A percentile compares a stretch with the other conserved stretches of the same genome.
These are phyloP conservation scores for Scenedesmus sp. DNA, from an alignment of 163 green algal species.

Conservation along the genomic window DNA sequence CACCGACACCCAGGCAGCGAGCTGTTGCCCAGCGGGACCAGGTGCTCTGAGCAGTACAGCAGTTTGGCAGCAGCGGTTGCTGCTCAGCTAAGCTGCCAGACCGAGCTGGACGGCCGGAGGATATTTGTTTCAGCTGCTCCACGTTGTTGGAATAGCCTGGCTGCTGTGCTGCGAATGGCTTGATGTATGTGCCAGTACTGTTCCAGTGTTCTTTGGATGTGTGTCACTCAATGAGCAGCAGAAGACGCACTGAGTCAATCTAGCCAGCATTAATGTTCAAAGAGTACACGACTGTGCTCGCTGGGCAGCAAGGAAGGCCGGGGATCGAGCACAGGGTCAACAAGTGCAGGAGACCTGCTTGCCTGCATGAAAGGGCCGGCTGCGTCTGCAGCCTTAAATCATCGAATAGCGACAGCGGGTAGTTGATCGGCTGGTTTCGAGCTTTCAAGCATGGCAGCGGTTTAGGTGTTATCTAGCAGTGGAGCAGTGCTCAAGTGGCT, in stretches of 20 bases:
- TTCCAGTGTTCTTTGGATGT: not conserved
- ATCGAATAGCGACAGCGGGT: not conserved
- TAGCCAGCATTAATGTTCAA: not conserved
- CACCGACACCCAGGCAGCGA: not conserved
- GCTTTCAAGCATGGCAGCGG: not conserved
- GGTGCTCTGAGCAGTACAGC: not conserved
- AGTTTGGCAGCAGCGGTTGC: not conserved
- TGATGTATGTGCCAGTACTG: not conserved
- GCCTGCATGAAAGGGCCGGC: not conserved
- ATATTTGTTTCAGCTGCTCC: not conserved
- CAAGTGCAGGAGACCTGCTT: not conserved
- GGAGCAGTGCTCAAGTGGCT: constrained; percentile 3
- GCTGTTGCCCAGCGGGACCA: not conserved
- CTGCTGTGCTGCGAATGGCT: not conserved
- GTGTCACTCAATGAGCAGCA: not conserved
- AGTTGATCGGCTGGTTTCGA: not conserved
- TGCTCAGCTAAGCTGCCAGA: not conserved
- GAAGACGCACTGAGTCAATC: not conserved
- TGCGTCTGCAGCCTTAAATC: not conserved
- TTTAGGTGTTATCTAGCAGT: not conserved
- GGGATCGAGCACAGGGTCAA: not conserved
- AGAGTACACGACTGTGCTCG: not conserved
- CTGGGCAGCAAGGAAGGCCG: not conserved
- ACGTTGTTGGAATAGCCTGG: not conserved
- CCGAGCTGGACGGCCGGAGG: not conserved